These are phyloP conservation scores for Penicillium robsamsonii DNA, from an alignment of 495 filamentous ascomycete genomes.

Conservation along the genomic window DNA sequence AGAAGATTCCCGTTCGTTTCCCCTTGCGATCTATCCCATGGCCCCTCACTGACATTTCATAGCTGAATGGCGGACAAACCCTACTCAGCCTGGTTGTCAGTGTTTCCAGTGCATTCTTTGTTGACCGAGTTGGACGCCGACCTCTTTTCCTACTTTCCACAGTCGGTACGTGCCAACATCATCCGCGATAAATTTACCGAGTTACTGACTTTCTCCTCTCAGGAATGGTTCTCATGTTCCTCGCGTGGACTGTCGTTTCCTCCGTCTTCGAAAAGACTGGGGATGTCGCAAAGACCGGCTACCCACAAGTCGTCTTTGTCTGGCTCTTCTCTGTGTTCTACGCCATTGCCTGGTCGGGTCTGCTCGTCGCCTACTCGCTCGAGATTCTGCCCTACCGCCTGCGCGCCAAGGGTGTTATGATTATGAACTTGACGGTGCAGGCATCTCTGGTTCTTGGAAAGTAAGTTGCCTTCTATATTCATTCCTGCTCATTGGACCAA, in stretches of 20 bases:
- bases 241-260: constrained; percentile 54
- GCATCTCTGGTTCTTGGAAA: constrained; percentile 53
- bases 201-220: not conserved
- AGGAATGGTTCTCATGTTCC: constrained; percentile 53
- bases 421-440: constrained; percentile 60
- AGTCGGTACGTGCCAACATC: constrained; percentile 22
- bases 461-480: constrained; percentile 29
- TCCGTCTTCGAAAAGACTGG: constrained; percentile 50
- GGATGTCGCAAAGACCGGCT: constrained; percentile 42
- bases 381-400: constrained; percentile 65
- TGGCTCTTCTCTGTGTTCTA: constrained; percentile 57
- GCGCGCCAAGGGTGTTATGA: constrained; percentile 66
- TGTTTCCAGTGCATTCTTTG: constrained; percentile 51
- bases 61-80: constrained; percentile 24
- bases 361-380: constrained; percentile 59
- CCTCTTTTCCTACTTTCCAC: constrained; percentile 57
- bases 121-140: constrained; percentile 56
- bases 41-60: not conserved
- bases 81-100: constrained; percentile 46
- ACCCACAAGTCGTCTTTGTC: constrained; percentile 56
- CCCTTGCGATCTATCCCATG: constrained; percentile 8
- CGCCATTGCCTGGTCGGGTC: constrained; percentile 57
- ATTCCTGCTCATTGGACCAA: not conserved
- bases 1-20: constrained; percentile 39
- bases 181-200: not conserved